Percentiles rank a stretch among this genome's conserved stretches.
phyloP scores from a whole-genome alignment of 2,329 filamentous ascomycete genomes.

The Claviceps cyperi region DNA sequence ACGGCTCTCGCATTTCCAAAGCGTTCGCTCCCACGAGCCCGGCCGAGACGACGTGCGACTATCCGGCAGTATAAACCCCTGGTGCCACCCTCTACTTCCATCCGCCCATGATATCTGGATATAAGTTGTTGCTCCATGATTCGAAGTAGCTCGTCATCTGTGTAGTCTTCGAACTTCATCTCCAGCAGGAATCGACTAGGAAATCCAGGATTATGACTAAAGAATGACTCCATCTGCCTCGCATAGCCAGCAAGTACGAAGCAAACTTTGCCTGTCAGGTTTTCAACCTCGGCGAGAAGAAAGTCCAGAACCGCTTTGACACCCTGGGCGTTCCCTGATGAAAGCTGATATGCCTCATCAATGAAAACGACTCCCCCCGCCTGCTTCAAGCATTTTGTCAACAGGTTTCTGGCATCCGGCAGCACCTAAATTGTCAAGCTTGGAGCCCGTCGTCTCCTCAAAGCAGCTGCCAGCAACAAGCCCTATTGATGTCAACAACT shows the following conservation, averaged over 20 bases:
- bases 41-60: slow-evolving; percentile 43
- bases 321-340: slow-evolving; percentile 39
- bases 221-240: slow-evolving; percentile 64
- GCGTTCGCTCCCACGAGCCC: slow-evolving; percentile 46
- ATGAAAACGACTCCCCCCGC: slow-evolving; percentile 62
- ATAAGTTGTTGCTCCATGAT: slow-evolving; percentile 45
- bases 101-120: slow-evolving; percentile 35
- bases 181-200: slow-evolving; percentile 52
- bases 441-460: slow-evolving; percentile 53
- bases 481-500: slow-evolving; percentile 47
- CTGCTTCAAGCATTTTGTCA: slow-evolving; percentile 33
- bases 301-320: slow-evolving; percentile 54
- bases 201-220: slow-evolving; percentile 58
- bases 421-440: slow-evolving; percentile 49
- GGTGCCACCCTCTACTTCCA: slow-evolving; percentile 45
- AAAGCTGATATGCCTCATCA: slow-evolving; percentile 66
- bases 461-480: slow-evolving; percentile 47
- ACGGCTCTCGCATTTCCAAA: slow-evolving; percentile 62
- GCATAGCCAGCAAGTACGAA: slow-evolving; percentile 63
- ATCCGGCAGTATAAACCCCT: slow-evolving; percentile 51
- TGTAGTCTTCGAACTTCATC: slow-evolving; percentile 56
- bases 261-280: slow-evolving; percentile 51
- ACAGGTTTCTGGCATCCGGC: slow-evolving; percentile 37
- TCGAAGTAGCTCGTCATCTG: slow-evolving; percentile 44
- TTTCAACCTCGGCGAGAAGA: slow-evolving; percentile 59